phyloP scores from a whole-genome alignment of 768 basidiomycete genomes.

The Mycena vulgaris region DNA sequence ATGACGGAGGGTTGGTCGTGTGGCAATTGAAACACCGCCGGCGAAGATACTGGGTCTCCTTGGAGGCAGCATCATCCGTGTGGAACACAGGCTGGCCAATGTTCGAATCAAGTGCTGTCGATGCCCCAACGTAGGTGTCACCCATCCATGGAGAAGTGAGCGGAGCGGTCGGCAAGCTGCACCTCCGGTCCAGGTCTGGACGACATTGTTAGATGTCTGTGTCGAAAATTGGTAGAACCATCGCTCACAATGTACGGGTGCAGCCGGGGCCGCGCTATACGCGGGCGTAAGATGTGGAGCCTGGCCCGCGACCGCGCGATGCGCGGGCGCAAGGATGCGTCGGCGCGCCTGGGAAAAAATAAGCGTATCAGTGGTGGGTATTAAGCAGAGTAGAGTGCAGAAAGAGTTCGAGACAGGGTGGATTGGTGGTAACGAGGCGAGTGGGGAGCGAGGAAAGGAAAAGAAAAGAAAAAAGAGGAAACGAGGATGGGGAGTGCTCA shows the following conservation, averaged over 20 bases:
- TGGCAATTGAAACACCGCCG: constrained; percentile 92
- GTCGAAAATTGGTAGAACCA: no score
- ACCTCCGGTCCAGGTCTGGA: no score
- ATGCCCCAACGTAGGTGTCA: no score
- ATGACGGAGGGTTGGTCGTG: constrained; percentile 91
- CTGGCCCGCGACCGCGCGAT: constrained; percentile 81
- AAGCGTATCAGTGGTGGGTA: constrained; percentile 30
- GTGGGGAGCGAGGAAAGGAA: constrained; percentile 1
- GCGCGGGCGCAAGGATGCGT: constrained; percentile 87
- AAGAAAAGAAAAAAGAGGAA: constrained; percentile 8
- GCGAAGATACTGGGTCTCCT: constrained; percentile 56
- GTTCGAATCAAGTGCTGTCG: no score
- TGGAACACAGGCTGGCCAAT: no score
- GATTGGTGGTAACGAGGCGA: constrained; percentile 26
- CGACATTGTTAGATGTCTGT: no score
- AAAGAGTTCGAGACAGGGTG: constrained; percentile 33
- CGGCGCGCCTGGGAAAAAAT: constrained; percentile 74
- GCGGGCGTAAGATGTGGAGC: no score
- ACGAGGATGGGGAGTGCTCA: constrained; percentile 43
- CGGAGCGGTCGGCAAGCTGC: no score
- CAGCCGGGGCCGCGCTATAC: no score
- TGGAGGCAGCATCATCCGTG: no score
- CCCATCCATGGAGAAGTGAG: no score
- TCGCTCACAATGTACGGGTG: no score
- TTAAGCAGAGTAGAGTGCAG: constrained; percentile 32